Percentiles rank a stretch among this genome's conserved stretches.
Conservation (phyloP, 73 alveolate species). For the Symbiodinium pilosum region DNA sequence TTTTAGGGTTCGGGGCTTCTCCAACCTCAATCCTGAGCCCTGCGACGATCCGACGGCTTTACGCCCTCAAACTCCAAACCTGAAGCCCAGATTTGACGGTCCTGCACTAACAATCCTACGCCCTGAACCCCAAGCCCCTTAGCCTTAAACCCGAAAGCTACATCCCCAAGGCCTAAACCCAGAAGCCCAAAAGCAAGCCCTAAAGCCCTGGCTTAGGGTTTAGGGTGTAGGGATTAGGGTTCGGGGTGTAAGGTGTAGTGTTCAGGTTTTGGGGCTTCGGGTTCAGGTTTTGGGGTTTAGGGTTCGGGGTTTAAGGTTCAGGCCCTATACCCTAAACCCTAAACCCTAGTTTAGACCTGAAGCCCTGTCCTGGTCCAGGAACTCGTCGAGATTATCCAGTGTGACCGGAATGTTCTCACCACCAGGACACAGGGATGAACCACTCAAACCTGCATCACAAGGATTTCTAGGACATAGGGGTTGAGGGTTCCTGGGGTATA, state of each 20-base stretch:
- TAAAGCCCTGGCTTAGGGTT: neutral
- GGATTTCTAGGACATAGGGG: neutral
- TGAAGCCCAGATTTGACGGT: neutral
- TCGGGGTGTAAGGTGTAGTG: neutral
- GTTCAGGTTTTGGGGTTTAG: neutral
- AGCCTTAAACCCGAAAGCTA: neutral
- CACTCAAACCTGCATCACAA: conserved; percentile 33
- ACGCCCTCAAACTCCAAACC: no score
- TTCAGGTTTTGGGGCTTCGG: neutral
- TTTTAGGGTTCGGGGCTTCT: neutral
- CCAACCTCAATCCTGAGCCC: no score
- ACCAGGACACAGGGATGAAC: conserved; percentile 43
- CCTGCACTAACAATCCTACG: neutral
- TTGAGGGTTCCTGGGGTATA: no score
- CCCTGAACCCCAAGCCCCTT: neutral
- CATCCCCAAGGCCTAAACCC: neutral
- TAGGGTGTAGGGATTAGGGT: neutral
- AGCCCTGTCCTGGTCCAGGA: conserved; percentile 23
- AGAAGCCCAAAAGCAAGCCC: neutral
- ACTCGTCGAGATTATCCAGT: conserved; percentile 56
- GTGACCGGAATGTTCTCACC: conserved; percentile 86
- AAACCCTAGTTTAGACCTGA: neutral
- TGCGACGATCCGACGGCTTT: no score
- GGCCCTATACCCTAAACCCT: neutral
- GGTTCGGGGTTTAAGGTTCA: neutral